Evolutionary conservation across 495 filamentous ascomycete species (phyloP), one percentile per base, ranked within the genome.

Genomic region (Rusavskia elegans): DNA sequence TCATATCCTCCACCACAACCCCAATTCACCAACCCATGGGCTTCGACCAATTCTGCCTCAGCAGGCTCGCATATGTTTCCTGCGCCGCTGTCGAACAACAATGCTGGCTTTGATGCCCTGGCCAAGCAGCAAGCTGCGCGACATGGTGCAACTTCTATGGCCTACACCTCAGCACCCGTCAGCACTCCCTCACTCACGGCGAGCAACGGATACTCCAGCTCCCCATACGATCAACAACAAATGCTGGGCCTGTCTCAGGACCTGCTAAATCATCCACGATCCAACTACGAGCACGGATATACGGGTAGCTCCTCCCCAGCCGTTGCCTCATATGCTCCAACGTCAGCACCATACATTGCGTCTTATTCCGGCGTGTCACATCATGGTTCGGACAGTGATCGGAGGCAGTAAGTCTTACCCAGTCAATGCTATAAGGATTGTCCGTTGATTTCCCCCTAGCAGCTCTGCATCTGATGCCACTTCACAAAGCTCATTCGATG

Each of bases 11-110:
- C 78, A 44, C 50, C 50, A 25, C 35, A 51, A n/a, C 87, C 89
- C 46, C 85, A 90, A 62, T 97, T 97, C 72, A 89, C 86, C 62
- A 89, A 97, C 65, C 90, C 90, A 16, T 97, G 89, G 89, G 74
- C 72, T 52, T 73, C 81, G 27, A 76, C 82, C 19, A 69, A 78
- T 46, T 71, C 72, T 42, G 67, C 73, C 17, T 69, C 72, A 23
- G 71, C 75, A 1, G 19, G 46, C 23, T 35, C 53, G 38, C 57
- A 59, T 3, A 62, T 80, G 27, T 81, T 80, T 54, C 66, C 76
- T 48, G 77, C 72, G 35, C 68, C 73, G 62, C 76, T 77, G 68
- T 73, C 75, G 57, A 77, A 71, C 75, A 80, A 68, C 63, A 68
- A 63, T 60, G 65, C 69, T 56, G 61, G 63, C 66, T 57, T 78